Percentiles rank a stretch among this genome's conserved stretches.
phyloP scores from a whole-genome alignment of 306 rosid species.

The Trichosanthes cucumerina region DNA sequence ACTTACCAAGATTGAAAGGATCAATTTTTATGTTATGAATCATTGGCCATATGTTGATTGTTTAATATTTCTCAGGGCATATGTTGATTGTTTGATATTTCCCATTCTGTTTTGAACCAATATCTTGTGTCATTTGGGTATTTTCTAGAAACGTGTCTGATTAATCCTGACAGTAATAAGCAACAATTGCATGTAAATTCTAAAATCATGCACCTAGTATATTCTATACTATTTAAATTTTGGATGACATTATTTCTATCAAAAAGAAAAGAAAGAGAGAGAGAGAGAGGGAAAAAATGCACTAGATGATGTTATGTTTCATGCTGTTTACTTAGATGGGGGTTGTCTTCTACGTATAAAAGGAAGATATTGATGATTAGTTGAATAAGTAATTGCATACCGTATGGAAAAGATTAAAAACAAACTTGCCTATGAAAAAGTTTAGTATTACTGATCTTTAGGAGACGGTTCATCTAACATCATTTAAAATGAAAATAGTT shows the following conservation, averaged over 20 bases:
- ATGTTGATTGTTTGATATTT: too few species aligned
- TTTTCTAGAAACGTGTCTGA: not conserved
- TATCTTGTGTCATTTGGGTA: not conserved
- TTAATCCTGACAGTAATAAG: not conserved
- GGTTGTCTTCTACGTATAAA: too few species aligned
- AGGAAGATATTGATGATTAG: too few species aligned
- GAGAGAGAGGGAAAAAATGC: not conserved
- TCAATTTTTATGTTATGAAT: too few species aligned
- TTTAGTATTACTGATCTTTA: not conserved
- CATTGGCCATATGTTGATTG: not conserved
- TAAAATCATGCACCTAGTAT: not conserved
- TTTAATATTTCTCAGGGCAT: too few species aligned
- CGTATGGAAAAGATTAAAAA: too few species aligned
- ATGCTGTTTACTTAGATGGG: too few species aligned
- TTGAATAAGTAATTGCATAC: too few species aligned
- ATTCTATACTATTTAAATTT: not conserved
- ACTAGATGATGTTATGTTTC: too few species aligned
- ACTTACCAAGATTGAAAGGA: too few species aligned
- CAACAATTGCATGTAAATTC: not conserved
- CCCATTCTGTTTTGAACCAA: not conserved
- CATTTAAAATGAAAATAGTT: not conserved
- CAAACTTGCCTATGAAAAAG: too few species aligned
- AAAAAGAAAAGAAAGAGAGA: not conserved
- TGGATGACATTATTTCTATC: not conserved
- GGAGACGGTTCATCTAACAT: not conserved